Base-by-base conservation (phyloP, 768 basidiomycete species). In the Xerocomellus dryophilus region DNA sequence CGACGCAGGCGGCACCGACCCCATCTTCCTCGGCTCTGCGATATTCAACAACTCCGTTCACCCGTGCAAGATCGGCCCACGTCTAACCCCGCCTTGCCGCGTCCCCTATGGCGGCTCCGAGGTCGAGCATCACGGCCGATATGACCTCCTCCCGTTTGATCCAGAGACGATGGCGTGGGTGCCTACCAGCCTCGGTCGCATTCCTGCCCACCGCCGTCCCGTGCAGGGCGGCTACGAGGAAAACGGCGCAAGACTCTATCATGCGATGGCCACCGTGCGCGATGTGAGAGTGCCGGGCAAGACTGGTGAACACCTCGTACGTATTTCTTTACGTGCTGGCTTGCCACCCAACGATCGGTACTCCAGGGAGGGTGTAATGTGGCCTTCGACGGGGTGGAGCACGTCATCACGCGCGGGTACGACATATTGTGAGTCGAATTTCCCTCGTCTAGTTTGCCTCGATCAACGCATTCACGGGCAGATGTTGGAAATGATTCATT, bases 171-270 rank as follows among this genome's bases (percentile, higher is more conserved):
- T 93, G 90, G 89, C 89, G 67, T 88, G 81, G 76, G 86, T 92
- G 7, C 73, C 43, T 0, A 81, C 88, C 0, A 77, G 80, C 11
- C 67, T 80, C 52, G 90, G 90, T 4, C 73, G 69, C 41, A 75
- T 88, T 49, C 84, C 89, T 6, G 58, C 66, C 3, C 83, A 82
- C 5, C 74, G 83, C 32, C 68, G 73, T 14, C 84, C 85, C 0
- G 75, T 91, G 17, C 82, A 86, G 60, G 90, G 88, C 1, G 88
- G 86, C 2, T 88, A 88, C 57, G 90, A 92, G 69, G 83, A 88
- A 32, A 68, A 74, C 54, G 88, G 87, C 1, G 68, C 64, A 8
- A 82, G 80, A 66, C 71, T 91, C 42, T 91, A 86, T 58, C 90
- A 92, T 64, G 89, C 81, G 0, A 63, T 84, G 25, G 84, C 76